Percentiles rank a stretch among this genome's conserved stretches.
These are phyloP conservation scores for Asparagopsis taxiformis DNA, from an alignment of 31 red algal species.

Conservation along the genomic window DNA sequence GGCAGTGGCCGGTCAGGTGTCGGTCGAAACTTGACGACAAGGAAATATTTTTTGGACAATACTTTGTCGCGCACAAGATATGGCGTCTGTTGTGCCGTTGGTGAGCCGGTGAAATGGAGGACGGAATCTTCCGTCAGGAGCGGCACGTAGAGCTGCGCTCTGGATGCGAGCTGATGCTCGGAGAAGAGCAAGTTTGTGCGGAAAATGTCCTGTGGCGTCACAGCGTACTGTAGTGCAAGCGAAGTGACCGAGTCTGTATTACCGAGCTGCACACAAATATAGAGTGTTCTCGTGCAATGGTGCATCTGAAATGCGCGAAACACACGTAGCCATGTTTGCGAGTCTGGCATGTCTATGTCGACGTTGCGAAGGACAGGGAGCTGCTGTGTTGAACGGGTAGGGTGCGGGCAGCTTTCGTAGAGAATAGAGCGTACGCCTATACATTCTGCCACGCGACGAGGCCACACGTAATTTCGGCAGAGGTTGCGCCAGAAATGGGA, in stretches of 20 bases:
- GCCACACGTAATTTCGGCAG: conserved; percentile 25
- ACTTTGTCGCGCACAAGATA: conserved; percentile 21
- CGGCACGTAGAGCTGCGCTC: conserved; percentile 49
- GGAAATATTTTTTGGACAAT: conserved; percentile 53
- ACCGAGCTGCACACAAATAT: conserved; percentile 21
- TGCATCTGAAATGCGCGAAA: conserved; percentile 2
- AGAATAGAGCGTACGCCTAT: conserved; percentile 30
- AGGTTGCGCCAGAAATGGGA: conserved; percentile 20
- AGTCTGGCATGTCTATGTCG: not conserved
- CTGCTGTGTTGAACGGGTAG: not conserved
- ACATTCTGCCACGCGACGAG: conserved; percentile 13
- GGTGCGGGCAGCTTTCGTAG: not conserved
- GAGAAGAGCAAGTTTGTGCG: conserved; percentile 39
- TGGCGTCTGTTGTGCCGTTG: conserved; percentile 5
- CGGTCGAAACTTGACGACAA: conserved; percentile 27
- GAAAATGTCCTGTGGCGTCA: conserved; percentile 33
- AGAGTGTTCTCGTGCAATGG: conserved; percentile 1
- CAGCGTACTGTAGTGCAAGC: conserved; percentile 35
- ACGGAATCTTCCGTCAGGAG: conserved; percentile 22
- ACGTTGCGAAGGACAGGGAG: not conserved
- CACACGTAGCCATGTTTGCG: not conserved
- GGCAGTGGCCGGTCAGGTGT: not conserved
- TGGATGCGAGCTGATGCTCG: conserved; percentile 41
- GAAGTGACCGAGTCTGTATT: conserved; percentile 27
- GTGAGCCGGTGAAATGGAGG: conserved; percentile 4